phyloP scores from a whole-genome alignment of 2,329 filamentous ascomycete species.

The Venturia asperata region DNA sequence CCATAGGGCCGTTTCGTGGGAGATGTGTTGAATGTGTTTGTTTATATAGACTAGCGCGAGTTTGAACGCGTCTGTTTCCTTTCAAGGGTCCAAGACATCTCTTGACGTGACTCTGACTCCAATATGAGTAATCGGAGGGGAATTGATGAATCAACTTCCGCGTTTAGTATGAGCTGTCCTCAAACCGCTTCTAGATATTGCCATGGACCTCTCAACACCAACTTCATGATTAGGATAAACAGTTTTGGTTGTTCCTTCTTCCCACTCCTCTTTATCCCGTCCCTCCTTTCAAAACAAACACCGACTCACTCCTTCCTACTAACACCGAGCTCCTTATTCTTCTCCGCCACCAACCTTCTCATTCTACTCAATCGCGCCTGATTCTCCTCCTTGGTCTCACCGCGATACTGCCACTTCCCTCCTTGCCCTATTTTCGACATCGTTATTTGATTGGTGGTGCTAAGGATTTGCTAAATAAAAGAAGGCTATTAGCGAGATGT shows the following conservation, averaged over 20 bases:
- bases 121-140: too few relatives aligned
- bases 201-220: too few relatives aligned
- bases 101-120: too few relatives aligned
- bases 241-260: too few relatives aligned
- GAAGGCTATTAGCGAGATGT: not conserved
- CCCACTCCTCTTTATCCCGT: too few relatives aligned
- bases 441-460: not conserved
- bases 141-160: too few relatives aligned
- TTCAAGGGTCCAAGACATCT: too few relatives aligned
- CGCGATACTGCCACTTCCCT: not conserved
- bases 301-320: not conserved
- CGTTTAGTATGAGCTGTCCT: too few relatives aligned
- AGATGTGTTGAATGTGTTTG: not conserved
- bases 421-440: not conserved
- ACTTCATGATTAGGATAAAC: too few relatives aligned
- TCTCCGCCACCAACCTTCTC: not conserved
- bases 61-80: not conserved
- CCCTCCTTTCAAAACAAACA: not conserved
- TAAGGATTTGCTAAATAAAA: not conserved
- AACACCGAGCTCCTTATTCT: not conserved
- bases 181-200: too few relatives aligned
- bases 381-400: not conserved
- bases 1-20: not conserved
- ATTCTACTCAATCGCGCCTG: not conserved
- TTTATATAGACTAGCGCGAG: not conserved